Base-by-base conservation (phyloP, 306 rosid genomes). In the Spatholobus suberectus region DNA sequence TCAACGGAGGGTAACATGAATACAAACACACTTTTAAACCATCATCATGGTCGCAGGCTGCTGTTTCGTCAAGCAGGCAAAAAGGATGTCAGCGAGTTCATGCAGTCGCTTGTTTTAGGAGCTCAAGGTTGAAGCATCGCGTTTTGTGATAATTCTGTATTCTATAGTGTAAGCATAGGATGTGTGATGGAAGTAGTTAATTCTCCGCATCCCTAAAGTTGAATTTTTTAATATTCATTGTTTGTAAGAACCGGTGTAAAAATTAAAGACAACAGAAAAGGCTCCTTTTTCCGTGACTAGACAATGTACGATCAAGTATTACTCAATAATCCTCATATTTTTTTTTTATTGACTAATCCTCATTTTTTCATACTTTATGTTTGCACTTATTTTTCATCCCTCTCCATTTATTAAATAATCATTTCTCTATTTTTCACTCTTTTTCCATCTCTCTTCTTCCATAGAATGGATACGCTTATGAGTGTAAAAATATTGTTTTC, bases 11-110 rank as follows among this genome's bases (percentile, higher is more conserved):
- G n/a, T n/a, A n/a, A n/a, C n/a, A n/a, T n/a, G n/a, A n/a, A n/a
- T n/a, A n/a, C n/a, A n/a, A n/a, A n/a, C n/a, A n/a, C n/a, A n/a
- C n/a, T n/a, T n/a, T 87, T 76, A 90, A 82, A 78, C 96, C 90
- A 62, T 90, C 96, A 21, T 83, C 92, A 4, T 85, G 93, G 92
- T 89, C 96, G 7, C 89, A 70, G 15, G 73, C 68, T 87, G 57
- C 83, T 17, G 76, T 47, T 75, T 49, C 79, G 6, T 85, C 86
- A 0, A 81, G 81, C 68, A 83, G 81, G 61, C 79, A 14, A 15
- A 86, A 81, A 66, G n/a, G n/a, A n/a, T n/a, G n/a, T n/a, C n/a
- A n/a, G n/a, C n/a, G n/a, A n/a, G n/a, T n/a, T n/a, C n/a, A n/a
- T n/a, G n/a, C n/a, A n/a, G n/a, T n/a, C n/a, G n/a, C n/a, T n/a